These are phyloP conservation scores for Fusarium sp. DNA, from an alignment of 2,329 filamentous ascomycete genomes.

Conservation along the genomic window DNA sequence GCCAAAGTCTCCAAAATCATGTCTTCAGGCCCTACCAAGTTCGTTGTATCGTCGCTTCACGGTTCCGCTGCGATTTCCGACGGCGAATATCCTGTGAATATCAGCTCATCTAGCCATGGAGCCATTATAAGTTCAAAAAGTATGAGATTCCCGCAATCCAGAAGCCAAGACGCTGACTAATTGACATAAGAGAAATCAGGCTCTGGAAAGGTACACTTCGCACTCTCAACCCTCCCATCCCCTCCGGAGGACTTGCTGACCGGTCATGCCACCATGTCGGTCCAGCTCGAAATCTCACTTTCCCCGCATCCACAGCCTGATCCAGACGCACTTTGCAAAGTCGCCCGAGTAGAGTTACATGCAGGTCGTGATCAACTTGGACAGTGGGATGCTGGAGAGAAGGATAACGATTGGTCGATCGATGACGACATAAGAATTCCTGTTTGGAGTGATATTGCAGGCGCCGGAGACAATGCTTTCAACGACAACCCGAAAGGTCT, in stretches of 20 bases:
- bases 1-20: too few relatives aligned
- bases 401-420: background rate
- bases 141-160: rapidly evolving
- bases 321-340: background rate
- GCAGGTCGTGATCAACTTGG: background rate
- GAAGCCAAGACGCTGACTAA: too few relatives aligned
- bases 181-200: too few relatives aligned
- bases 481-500: background rate
- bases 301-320: background rate
- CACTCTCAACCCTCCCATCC: background rate
- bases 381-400: background rate
- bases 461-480: background rate
- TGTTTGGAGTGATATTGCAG: background rate
- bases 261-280: background rate
- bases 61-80: background rate
- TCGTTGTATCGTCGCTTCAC: background rate
- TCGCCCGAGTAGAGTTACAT: background rate
- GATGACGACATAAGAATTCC: background rate
- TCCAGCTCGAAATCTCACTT: background rate
- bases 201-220: background rate
- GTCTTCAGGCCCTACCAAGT: too few relatives aligned
- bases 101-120: background rate
- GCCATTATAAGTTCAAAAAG: background rate
- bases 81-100: background rate
- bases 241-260: background rate